These are phyloP conservation scores for Epichloe festucae DNA, from an alignment of 2,329 filamentous ascomycete genomes.

Conservation along the genomic window DNA sequence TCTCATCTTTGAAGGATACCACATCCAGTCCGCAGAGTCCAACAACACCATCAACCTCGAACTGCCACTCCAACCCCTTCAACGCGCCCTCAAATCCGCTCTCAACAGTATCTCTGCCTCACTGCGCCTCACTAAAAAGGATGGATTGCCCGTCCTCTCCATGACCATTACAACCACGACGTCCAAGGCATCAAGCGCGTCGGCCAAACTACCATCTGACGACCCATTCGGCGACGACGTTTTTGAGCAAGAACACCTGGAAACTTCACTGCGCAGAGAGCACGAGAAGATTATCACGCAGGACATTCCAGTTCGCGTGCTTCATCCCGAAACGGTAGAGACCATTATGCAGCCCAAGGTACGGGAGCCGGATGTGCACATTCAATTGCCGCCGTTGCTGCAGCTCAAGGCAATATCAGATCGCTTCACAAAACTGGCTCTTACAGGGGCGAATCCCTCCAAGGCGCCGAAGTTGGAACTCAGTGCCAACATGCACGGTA, in stretches of 20 bases:
- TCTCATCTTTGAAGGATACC: constrained; percentile 76
- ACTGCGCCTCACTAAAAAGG: constrained; percentile 85
- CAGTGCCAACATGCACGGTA: constrained; percentile 89
- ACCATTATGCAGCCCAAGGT: constrained; percentile 87
- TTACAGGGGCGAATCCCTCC: constrained; percentile 28
- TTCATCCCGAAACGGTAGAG: constrained; percentile 73
- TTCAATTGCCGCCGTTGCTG: constrained; percentile 72
- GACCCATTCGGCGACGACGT: constrained; percentile 28
- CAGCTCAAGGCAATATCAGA: constrained; percentile 92
- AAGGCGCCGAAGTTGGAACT: constrained; percentile 62
- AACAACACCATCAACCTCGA: constrained; percentile 94
- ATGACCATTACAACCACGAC: constrained; percentile 79
- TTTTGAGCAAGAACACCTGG: constrained; percentile 38
- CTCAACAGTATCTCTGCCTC: constrained; percentile 68
- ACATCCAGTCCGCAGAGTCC: constrained; percentile 69
- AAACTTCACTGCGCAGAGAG: constrained; percentile 49
- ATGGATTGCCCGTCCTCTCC: constrained; percentile 71
- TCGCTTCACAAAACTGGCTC: constrained; percentile 79
- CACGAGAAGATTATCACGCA: constrained; percentile 89
- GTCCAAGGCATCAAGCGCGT: constrained; percentile 23
- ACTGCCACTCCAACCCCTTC: constrained; percentile 74
- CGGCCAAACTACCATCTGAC: constrained; percentile 17
- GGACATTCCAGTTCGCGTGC: constrained; percentile 86
- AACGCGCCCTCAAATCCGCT: constrained; percentile 84
- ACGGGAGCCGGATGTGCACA: constrained; percentile 86